phyloP scores from a whole-genome alignment of 2,329 filamentous ascomycete species.

The Aureobasidium sp. region DNA sequence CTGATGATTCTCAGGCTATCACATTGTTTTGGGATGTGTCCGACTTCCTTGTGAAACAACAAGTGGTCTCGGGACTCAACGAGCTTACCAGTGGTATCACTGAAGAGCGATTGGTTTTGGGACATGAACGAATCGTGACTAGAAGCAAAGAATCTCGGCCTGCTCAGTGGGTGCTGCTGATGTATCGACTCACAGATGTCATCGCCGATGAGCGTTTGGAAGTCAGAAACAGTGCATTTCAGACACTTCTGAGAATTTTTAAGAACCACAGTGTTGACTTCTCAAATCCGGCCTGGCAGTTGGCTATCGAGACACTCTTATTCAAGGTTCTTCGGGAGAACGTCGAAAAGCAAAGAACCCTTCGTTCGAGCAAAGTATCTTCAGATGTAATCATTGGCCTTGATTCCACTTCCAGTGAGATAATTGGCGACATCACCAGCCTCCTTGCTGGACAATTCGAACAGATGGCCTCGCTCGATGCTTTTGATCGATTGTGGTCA shows the following conservation, averaged over 20 bases:
- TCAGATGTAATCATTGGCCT: neutral
- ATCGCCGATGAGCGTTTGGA: slow-evolving; percentile 65
- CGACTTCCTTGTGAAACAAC: slow-evolving; percentile 60
- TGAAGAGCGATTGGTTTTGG: slow-evolving; percentile 22
- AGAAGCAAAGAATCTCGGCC: slow-evolving; percentile 46
- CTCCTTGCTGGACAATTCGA: slow-evolving; percentile 71
- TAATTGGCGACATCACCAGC: slow-evolving; percentile 62
- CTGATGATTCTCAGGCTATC: slow-evolving; percentile 53
- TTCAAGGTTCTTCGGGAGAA: slow-evolving; percentile 58
- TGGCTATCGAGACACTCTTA: slow-evolving; percentile 72
- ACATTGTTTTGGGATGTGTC: slow-evolving; percentile 96
- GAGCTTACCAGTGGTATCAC: slow-evolving; percentile 29
- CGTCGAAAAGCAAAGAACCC: neutral
- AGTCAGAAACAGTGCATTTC: slow-evolving; percentile 77
- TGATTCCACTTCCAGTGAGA: slow-evolving; percentile 62
- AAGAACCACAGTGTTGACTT: slow-evolving; percentile 82
- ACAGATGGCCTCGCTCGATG: slow-evolving; percentile 54
- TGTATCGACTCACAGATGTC: slow-evolving; percentile 62
- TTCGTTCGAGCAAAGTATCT: slow-evolving; percentile 15
- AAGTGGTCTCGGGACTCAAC: slow-evolving; percentile 30
- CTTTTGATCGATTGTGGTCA: slow-evolving; percentile 67
- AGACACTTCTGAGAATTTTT: slow-evolving; percentile 84
- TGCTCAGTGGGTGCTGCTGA: slow-evolving; percentile 68
- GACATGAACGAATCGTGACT: neutral
- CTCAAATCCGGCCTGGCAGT: slow-evolving; percentile 68